phyloP scores from a whole-genome alignment of 2,329 filamentous ascomycete genomes.

The Sporothrix globosa region DNA sequence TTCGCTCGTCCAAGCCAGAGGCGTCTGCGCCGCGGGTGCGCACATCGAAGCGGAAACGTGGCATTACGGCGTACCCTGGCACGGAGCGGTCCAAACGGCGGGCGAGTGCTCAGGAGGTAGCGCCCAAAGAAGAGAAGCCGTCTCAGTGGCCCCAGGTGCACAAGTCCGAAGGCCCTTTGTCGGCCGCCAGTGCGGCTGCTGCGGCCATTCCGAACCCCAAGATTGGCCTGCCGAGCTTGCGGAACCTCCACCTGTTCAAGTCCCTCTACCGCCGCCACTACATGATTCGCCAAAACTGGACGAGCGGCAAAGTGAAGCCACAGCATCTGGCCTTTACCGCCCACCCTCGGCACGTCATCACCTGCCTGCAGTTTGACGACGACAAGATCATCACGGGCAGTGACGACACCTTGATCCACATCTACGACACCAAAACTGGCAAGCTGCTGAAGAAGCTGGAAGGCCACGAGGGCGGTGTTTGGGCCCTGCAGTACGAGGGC shows the following conservation, averaged over 20 bases:
- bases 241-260: slow-evolving; percentile 90
- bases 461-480: slow-evolving; percentile 95
- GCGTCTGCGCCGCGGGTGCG: slow-evolving; percentile 49
- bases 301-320: slow-evolving; percentile 79
- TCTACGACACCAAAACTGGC: slow-evolving; percentile 96
- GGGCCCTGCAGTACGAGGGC: slow-evolving; percentile 94
- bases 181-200: slow-evolving; percentile 82
- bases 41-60: slow-evolving; percentile 61
- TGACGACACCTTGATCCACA: slow-evolving; percentile 95
- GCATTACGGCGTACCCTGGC: slow-evolving; percentile 49
- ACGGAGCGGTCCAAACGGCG: slow-evolving; percentile 60
- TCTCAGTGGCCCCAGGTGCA: slow-evolving; percentile 51
- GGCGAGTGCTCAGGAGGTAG: slow-evolving; percentile 53
- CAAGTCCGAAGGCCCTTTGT: slow-evolving; percentile 79
- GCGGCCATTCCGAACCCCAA: slow-evolving; percentile 79
- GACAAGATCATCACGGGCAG: slow-evolving; percentile 98
- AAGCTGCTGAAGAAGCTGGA: slow-evolving; percentile 79
- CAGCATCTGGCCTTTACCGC: slow-evolving; percentile 95
- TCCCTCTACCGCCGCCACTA: slow-evolving; percentile 92
- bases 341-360: slow-evolving; percentile 94
- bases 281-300: slow-evolving; percentile 91
- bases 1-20: slow-evolving; percentile 47
- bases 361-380: slow-evolving; percentile 94
- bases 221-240: slow-evolving; percentile 75
- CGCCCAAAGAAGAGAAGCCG: slow-evolving; percentile 48